Base-by-base conservation (phyloP, 306 rosid genomes). In the Citrullus mucosospermus region DNA sequence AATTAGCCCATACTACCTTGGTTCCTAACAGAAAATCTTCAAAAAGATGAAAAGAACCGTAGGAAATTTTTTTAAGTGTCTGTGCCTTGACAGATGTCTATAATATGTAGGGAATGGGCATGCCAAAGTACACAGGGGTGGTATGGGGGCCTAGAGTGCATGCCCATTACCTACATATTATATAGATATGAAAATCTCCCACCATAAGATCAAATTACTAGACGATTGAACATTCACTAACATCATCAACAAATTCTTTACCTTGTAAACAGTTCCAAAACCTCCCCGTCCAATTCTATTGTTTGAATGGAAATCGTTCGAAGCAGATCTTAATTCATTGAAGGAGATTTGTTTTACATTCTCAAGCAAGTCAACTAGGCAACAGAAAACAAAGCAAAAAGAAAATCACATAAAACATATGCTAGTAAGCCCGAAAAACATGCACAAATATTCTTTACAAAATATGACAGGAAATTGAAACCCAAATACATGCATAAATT, bases 201-300 rank as follows among this genome's bases (percentile, higher is more conserved):
- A 32, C 36, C 36, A 32, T 3, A 32, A 32, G 36, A 32, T 32
- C 36, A 32, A 32, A 32, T 32, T 32, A 46, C 48, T 41, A 72
- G 5, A 72, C 2, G 13, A 72, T 16, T 72, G 59, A 51, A 50
- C 13, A 17, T 9, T 15, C 77, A 25, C 55, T 25, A 25, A 13
- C 34, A 32, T 15, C 22, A 58, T 13, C 28, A 43, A 59, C 18
- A 50, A 50, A 78, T 66, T 46, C 51, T 44, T 74, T 91, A 96
- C 99, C 99, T 88, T 83, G 81, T 87, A 92, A 82, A 96, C 99
- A 20, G 88, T 87, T 76, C 99, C 99, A 83, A 92, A 96, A 48
- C 99, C 98, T 69, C 99, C 99, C 18, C 88, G 85, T 82, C 99
- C 99, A 53, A 96, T 81, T 90, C 87, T 92, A 76, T 88, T 87